Base-by-base conservation (phyloP, 2,329 filamentous ascomycete genomes). In the Esteya vermicola region DNA sequence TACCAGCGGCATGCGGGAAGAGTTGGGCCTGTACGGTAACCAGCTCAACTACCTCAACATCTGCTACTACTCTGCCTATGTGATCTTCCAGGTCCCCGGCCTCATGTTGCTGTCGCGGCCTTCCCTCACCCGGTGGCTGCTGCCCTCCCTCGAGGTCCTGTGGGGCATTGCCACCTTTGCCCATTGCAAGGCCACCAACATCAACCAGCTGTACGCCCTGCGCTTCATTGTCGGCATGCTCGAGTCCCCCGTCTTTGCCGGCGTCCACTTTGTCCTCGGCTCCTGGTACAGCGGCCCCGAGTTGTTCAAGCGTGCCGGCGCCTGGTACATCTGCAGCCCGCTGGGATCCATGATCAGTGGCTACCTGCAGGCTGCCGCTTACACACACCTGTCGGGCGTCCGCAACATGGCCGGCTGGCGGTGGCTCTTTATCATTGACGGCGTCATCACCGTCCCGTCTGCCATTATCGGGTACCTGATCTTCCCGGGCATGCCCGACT, bases 341-440 rank as follows among this genome's bases (percentile, higher is more conserved):
- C 43, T 48, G 10, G 48, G 47, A 4, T 44, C 47, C 36, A 56
- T 58, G 53, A 43, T 58, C 18, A 54, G 50, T 30, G 55, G 55
- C 2, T 58, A 57, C 39, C 53, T 73, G 0, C 69, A 73, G 47
- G 63, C 68, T 3, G 69, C 68, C 1, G 67, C 68, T 1, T 72
- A 72, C 46, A 67, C 60, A 2, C 69, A 69, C 39, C 56, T 75
- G 1, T 67, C 68, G 13, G 67, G 68, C 1, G 59, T 64, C 2
- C 52, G 51, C 8, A 69, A 68, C 1, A 59, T 71, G 53, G 55
- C 62, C 0, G 69, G 68, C 0, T 72, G 67, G 67, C 51, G 59
- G 41, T 68, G 64, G 69, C 18, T 34, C 12, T 34, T 75, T 38
- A 66, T 76, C 10, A 70, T 77, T n/a, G 71, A 74, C 44, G 68